Percentiles rank a stretch among this genome's conserved stretches.
phyloP scores from a whole-genome alignment of 345 rosid species.

The Gossypium arboreum region DNA sequence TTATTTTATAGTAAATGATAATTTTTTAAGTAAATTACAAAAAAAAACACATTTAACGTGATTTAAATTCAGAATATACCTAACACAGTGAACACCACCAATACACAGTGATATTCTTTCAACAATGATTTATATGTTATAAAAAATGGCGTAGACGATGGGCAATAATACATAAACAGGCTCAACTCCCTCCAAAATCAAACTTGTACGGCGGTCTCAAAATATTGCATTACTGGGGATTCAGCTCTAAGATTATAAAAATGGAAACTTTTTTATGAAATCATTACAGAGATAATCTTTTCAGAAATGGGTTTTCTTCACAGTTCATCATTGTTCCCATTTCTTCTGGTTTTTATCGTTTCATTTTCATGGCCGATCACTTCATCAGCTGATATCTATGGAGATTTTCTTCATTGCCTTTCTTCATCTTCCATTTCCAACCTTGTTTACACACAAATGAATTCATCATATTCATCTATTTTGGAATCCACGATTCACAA shows the following conservation, averaged over 20 bases:
- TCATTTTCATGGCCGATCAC: not conserved
- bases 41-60: fast-evolving
- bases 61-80: too few species aligned
- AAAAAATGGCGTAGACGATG: too few species aligned
- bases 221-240: too few species aligned
- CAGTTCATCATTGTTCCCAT: too few species aligned
- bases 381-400: not conserved
- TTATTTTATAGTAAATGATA: too few species aligned
- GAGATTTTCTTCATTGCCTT: not conserved
- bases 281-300: not conserved
- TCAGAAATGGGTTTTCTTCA: not conserved
- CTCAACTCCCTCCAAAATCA: not conserved
- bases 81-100: fast-evolving
- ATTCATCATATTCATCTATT: not conserved
- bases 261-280: not conserved
- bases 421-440: conserved; percentile 6
- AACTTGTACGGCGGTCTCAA: not conserved
- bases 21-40: fast-evolving
- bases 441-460: not conserved
- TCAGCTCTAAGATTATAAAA: not conserved
- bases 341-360: not conserved
- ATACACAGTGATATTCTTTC: too few species aligned
- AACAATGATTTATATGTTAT: too few species aligned
- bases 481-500: conserved; percentile 1
- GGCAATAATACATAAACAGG: too few species aligned